Evolutionary conservation across 345 rosid species (phyloP).

Genomic region (Erucastrum elatum): DNA sequence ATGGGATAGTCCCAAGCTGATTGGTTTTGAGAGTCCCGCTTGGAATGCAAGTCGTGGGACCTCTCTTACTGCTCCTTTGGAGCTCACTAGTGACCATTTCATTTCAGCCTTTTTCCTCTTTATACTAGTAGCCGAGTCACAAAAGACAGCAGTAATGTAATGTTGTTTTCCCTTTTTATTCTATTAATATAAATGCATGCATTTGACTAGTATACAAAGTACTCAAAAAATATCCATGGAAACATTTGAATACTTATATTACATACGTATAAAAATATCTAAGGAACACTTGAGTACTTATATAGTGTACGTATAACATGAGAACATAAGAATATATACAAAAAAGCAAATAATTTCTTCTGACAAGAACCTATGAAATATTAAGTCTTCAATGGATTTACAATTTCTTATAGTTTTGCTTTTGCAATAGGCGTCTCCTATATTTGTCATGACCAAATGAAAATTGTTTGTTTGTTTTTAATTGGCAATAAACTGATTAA

Average conservation of each 20-base stretch:
- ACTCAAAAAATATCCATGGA: constrained; percentile 21
- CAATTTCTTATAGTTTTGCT: background rate
- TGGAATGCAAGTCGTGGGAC: constrained; percentile 31
- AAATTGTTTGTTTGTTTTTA: constrained; percentile 7
- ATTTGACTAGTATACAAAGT: background rate
- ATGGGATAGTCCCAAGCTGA: constrained; percentile 22
- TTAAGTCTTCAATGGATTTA: background rate
- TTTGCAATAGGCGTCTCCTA: background rate
- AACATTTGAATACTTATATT: background rate
- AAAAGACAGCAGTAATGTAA: background rate
- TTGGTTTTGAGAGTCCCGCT: constrained; percentile 36
- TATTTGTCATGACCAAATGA: background rate
- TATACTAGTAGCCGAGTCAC: constrained; percentile 23
- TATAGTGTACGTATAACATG: background rate
- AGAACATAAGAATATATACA: background rate
- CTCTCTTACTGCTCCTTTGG: constrained; percentile 31
- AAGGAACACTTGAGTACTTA: background rate
- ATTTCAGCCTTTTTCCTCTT: background rate
- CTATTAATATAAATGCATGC: background rate
- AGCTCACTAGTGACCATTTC: background rate
- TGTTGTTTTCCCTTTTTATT: background rate
- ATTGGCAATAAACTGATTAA: background rate
- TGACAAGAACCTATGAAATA: background rate
- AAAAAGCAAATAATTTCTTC: background rate
- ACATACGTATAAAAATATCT: background rate